These are phyloP conservation scores for Nicotiana benthamiana DNA, from an alignment of 257 asterid species.

Conservation along the genomic window DNA sequence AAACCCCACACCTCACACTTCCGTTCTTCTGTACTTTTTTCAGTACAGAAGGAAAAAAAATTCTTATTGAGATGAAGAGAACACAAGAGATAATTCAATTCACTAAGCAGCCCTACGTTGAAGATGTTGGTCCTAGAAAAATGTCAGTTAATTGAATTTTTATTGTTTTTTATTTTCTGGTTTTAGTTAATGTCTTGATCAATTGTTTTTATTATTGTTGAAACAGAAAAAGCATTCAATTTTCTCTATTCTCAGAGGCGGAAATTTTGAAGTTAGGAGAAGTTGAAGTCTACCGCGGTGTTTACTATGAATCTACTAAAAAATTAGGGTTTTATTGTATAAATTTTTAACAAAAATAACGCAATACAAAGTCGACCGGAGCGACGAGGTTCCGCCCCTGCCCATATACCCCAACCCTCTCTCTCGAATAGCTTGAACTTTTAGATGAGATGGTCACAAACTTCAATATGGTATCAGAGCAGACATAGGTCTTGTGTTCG, in stretches of 20 bases:
- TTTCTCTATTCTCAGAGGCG: slow-evolving; percentile 52
- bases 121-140: slow-evolving; percentile 82
- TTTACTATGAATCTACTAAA: slow-evolving; percentile 40
- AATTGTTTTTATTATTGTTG: neutral
- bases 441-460: too few relatives aligned
- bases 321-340: too few relatives aligned
- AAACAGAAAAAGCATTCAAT: slow-evolving; percentile 66
- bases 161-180: neutral
- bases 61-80: slow-evolving; percentile 27
- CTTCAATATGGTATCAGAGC: too few relatives aligned
- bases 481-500: too few relatives aligned
- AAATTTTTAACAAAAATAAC: too few relatives aligned
- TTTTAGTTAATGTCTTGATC: neutral
- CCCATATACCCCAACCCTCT: too few relatives aligned
- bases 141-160: slow-evolving; percentile 33
- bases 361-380: too few relatives aligned
- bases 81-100: slow-evolving; percentile 29
- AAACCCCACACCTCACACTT: too few relatives aligned
- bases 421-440: too few relatives aligned
- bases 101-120: slow-evolving; percentile 69
- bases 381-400: too few relatives aligned
- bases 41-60: neutral
- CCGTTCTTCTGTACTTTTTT: too few relatives aligned
- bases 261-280: slow-evolving; percentile 63
- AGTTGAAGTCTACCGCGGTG: slow-evolving; percentile 54